A percentile compares a stretch with the other conserved stretches of the same genome.
Conservation (phyloP, 1,139 yeast genomes). For the Yamadazyma dendronema region DNA sequence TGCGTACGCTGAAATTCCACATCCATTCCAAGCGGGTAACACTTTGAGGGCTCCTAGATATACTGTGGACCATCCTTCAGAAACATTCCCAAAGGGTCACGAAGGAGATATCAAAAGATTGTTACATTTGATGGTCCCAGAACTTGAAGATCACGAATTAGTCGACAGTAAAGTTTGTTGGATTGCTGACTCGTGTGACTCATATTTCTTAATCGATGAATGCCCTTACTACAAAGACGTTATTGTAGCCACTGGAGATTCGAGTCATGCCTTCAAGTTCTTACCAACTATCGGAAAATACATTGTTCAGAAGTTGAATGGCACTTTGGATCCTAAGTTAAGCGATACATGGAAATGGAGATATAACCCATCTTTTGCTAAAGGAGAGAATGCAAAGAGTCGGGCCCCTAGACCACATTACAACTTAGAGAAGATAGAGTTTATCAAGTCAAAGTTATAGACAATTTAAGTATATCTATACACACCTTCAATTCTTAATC, state of each 20-base stretch:
- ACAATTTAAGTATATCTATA: too few species aligned
- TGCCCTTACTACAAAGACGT: conserved; percentile 36
- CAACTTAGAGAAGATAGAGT: conserved; percentile 9
- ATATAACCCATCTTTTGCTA: conserved; percentile 19
- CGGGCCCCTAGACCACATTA: conserved; percentile 18
- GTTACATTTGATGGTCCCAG: conserved; percentile 14
- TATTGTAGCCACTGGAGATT: conserved; percentile 45
- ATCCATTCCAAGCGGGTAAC: conserved; percentile 23
- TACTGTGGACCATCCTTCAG: conserved; percentile 25
- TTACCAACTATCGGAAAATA: conserved; percentile 33
- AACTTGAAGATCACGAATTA: conserved; percentile 12
- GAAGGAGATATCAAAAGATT: conserved; percentile 13
- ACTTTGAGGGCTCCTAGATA: conserved; percentile 36
- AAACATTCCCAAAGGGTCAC: conserved; percentile 31
- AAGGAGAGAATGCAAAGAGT: conserved; percentile 15
- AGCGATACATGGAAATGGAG: conserved; percentile 33
- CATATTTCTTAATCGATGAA: conserved; percentile 39
- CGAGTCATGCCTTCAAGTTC: conserved; percentile 42
- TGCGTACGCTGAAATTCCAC: conserved; percentile 23
- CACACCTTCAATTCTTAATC: too few species aligned
- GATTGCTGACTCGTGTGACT: conserved; percentile 44
- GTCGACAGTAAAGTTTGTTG: conserved; percentile 27
- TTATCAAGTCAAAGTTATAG: conserved; percentile 5
- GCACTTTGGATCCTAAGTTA: conserved; percentile 20
- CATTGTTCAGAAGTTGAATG: conserved; percentile 25